Evolutionary conservation across 2,329 filamentous ascomycete genomes (phyloP), one percentile per base, ranked within the genome.

Genomic region (Aspergillus quadrilineatus): DNA sequence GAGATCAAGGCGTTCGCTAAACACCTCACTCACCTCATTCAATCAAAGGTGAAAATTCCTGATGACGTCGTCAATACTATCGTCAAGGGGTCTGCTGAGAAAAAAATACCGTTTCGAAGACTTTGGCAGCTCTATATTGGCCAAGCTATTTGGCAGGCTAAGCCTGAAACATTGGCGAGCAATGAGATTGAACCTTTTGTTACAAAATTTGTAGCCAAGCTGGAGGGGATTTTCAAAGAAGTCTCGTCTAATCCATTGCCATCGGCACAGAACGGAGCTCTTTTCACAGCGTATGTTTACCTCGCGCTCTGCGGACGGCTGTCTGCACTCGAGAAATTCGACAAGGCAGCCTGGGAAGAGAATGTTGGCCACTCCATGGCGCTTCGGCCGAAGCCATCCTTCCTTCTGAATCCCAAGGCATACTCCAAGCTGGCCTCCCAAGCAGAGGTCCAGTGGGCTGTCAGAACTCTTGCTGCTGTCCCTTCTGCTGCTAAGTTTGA

Each of bases 81-180:
- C 64, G 76, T 82, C 29, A 97, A 96, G 74, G 94, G 93, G 1
- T 80, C 95, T 43, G 80, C 82, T 6, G 94, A 99, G 63, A 99
- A 97, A 75, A 90, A 92, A 65, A 77, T 89, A 1, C 81, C 86
- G 5, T 84, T 89, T 52, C 87, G 90, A 29, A 90, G 88, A 60
- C 76, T 90, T 22, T 99, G 94, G 94, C 82, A 90, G 51, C 78
- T 94, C 37, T 85, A 86, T 41, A 77, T 88, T 34, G 91, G 89
- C 41, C 84, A 90, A 32, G 76, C 92, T 1, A 76, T 96, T 45
- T 87, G 86, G 78, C 74, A 79, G 37, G 75, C 84, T 12, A 71
- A 77, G 34, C 64, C 77, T 14, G 68, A 78, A n/a, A 67, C 77
- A 10, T 67, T 85, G 45, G 73, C 81, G 39, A 75, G 79, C 47